Evolutionary conservation across 106 monocot genomes (phyloP).

Genomic region (Dendrobium huoshanense): DNA sequence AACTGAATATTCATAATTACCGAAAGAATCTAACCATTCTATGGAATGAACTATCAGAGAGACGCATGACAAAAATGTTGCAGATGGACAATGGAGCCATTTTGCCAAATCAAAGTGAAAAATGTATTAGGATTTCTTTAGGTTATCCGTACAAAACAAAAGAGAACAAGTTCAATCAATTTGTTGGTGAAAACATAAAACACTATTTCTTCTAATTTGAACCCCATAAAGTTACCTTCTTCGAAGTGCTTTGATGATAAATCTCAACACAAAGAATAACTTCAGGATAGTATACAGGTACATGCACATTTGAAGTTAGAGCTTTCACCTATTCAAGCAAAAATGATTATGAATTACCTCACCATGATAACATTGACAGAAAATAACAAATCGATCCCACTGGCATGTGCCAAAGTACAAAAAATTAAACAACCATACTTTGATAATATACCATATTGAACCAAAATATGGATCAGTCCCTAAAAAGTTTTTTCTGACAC

Average conservation of each 20-base stretch:
- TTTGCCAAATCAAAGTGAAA: background rate
- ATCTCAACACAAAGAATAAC: slow-evolving; percentile 78
- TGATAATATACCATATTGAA: background rate
- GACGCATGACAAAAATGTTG: background rate
- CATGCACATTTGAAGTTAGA: slow-evolving; percentile 22
- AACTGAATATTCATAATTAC: background rate
- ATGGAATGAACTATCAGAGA: background rate
- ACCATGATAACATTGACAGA: background rate
- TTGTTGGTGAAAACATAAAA: background rate
- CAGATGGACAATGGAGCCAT: background rate
- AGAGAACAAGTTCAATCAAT: background rate
- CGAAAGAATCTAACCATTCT: background rate
- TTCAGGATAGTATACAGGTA: slow-evolving; percentile 60
- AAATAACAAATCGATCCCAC: background rate
- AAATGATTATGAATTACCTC: background rate
- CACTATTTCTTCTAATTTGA: background rate
- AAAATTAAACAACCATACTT: background rate
- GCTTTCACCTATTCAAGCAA: slow-evolving; percentile 39
- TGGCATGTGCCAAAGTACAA: background rate
- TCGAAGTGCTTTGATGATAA: slow-evolving; percentile 38
- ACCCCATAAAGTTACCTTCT: slow-evolving; percentile 27
- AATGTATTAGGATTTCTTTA: background rate
- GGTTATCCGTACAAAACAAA: background rate
- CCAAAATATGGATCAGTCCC: background rate
- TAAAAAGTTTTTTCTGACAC: background rate